These are phyloP conservation scores for Musa schizocarpa DNA, from an alignment of 176 grass and related monocot species.

Conservation along the genomic window DNA sequence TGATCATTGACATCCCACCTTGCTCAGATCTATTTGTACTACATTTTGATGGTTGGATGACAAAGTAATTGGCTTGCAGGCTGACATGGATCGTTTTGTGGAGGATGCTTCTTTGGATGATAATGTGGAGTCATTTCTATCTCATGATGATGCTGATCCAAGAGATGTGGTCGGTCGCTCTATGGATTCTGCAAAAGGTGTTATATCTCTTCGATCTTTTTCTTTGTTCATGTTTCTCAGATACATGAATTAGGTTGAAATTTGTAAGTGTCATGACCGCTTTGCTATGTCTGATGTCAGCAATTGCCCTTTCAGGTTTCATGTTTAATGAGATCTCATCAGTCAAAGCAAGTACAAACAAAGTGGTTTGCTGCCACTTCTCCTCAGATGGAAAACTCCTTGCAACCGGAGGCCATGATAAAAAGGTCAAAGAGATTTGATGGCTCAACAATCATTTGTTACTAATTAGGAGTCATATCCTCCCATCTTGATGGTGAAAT, in stretches of 20 bases:
- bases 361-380: slow-evolving; percentile 90
- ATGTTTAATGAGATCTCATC: slow-evolving; percentile 66
- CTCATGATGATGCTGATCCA: slow-evolving; percentile 93
- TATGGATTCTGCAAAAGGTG: slow-evolving; percentile 95
- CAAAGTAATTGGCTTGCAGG: slow-evolving; percentile 38
- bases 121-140: slow-evolving; percentile 99
- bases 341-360: slow-evolving; percentile 54
- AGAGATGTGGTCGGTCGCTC: slow-evolving; percentile 72
- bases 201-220: neutral
- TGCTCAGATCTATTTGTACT: neutral
- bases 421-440: slow-evolving; percentile 49
- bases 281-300: neutral
- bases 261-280: neutral
- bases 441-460: neutral
- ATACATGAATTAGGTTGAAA: neutral
- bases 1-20: neutral
- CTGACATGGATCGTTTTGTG: slow-evolving; percentile 87
- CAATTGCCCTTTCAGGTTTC: slow-evolving; percentile 37
- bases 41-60: neutral
- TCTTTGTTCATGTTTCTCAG: neutral
- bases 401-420: slow-evolving; percentile 98
- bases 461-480: neutral
- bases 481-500: neutral
- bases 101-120: slow-evolving; percentile 95
- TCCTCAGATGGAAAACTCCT: slow-evolving; percentile 95